These are phyloP conservation scores for Hortiboletus campestris DNA, from an alignment of 768 basidiomycete species.

Conservation along the genomic window DNA sequence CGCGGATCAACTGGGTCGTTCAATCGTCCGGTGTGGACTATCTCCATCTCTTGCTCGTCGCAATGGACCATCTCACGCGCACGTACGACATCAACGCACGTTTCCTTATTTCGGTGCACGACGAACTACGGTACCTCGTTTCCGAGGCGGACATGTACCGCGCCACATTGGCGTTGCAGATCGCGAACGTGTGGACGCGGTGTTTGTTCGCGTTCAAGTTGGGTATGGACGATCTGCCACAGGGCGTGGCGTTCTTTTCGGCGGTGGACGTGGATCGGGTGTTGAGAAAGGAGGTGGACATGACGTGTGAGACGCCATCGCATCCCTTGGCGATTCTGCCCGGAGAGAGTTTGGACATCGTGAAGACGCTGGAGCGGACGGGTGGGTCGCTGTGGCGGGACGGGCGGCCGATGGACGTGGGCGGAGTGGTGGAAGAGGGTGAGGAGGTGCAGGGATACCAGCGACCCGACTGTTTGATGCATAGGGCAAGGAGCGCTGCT, in stretches of 20 bases:
- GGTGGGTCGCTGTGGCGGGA: too few species aligned
- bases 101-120: constrained; percentile 95
- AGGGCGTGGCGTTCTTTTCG: constrained; percentile 95
- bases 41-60: constrained; percentile 91
- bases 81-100: constrained; percentile 85
- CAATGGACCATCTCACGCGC: constrained; percentile 84
- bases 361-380: constrained; percentile 61
- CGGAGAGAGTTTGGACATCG: constrained; percentile 85
- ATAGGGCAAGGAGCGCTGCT: constrained; percentile 59
- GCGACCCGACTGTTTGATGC: constrained; percentile 58
- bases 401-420: constrained; percentile 47
- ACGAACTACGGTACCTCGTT: constrained; percentile 93
- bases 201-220: constrained; percentile 85
- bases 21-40: constrained; percentile 99
- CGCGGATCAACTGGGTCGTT: constrained; percentile 98
- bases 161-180: constrained; percentile 87
- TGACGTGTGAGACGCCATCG: constrained; percentile 93
- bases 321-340: constrained; percentile 79
- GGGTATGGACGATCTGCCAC: constrained; percentile 96
- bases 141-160: constrained; percentile 86
- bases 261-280: constrained; percentile 92
- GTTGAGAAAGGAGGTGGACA: constrained; percentile 92
- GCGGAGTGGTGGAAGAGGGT: neutral
- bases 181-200: constrained; percentile 95
- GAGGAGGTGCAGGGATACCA: constrained; percentile 44